Evolutionary conservation across 2,329 filamentous ascomycete genomes (phyloP).

Genomic region (Neofusicoccum ribis): DNA sequence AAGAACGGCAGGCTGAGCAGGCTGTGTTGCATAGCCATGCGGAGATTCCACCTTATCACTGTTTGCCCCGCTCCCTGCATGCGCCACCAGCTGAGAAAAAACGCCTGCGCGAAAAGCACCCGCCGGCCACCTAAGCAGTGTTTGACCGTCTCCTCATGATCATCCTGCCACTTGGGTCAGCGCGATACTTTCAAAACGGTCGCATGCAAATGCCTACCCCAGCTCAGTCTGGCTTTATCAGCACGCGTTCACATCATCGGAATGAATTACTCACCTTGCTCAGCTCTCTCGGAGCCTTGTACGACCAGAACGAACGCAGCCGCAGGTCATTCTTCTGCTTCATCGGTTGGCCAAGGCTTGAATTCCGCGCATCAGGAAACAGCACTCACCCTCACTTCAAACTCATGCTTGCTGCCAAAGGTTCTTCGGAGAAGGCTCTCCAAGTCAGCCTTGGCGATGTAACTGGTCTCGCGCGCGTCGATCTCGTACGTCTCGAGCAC

Average conservation of each 20-base stretch:
- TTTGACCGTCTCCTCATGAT: neutral
- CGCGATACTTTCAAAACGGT: neutral
- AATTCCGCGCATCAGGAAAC: neutral
- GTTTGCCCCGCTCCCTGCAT: neutral
- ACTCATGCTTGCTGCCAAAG: neutral
- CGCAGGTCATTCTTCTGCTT: neutral
- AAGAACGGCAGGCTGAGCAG: neutral
- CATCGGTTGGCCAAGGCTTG: neutral
- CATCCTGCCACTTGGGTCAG: neutral
- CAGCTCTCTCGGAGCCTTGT: neutral
- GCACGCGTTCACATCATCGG: neutral
- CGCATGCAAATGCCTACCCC: neutral
- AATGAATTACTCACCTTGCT: neutral
- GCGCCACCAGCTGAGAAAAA: neutral
- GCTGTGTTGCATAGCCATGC: neutral
- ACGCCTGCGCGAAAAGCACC: neutral
- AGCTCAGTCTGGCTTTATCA: neutral
- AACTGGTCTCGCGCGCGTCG: conserved; percentile 3
- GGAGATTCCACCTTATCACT: neutral
- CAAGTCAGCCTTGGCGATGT: conserved; percentile 3
- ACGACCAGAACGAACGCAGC: neutral
- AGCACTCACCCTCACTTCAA: neutral
- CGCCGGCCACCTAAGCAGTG: neutral
- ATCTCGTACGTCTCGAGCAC: neutral
- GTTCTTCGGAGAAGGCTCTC: neutral